Evolutionary conservation across 2,329 filamentous ascomycete species (phyloP).

Genomic region (Onygena corvina): DNA sequence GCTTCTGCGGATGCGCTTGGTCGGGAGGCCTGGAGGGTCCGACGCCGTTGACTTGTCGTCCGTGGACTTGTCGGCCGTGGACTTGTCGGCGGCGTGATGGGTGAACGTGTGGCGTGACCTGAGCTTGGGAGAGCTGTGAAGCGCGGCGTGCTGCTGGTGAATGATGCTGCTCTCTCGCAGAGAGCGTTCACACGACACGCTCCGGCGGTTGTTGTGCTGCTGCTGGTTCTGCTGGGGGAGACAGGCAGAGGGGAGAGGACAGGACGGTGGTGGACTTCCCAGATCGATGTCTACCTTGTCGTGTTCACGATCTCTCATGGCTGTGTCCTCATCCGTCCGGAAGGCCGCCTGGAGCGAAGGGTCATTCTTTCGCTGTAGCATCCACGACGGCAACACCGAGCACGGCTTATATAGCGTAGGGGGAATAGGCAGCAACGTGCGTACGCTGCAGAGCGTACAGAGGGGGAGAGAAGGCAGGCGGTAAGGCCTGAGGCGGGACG

Average conservation of each 20-base stretch:
- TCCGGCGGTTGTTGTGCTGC: constrained; percentile 8
- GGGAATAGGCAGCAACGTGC: constrained; percentile 13
- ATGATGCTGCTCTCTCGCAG: constrained; percentile 9
- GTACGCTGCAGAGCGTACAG: background rate
- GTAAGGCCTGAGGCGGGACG: background rate
- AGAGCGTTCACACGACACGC: constrained; percentile 10
- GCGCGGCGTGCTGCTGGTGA: background rate
- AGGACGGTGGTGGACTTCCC: background rate
- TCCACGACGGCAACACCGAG: constrained; percentile 4
- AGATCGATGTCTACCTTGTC: constrained; percentile 1
- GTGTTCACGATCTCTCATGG: constrained; percentile 5
- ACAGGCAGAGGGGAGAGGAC: background rate
- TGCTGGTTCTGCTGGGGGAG: background rate
- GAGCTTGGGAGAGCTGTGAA: background rate
- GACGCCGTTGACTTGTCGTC: background rate
- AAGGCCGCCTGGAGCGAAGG: background rate
- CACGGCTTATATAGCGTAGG: constrained; percentile 11
- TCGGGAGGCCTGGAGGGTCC: constrained; percentile 1
- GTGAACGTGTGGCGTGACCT: background rate
- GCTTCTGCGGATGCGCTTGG: constrained; percentile 11
- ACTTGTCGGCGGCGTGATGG: background rate
- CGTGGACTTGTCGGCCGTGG: constrained; percentile 6
- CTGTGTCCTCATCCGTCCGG: constrained; percentile 7
- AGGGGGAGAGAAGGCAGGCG: constrained; percentile 6
- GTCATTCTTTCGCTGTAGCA: constrained; percentile 11